Conservation (phyloP, 164 flowering plant species). For the Nymphaea colorata region DNA sequence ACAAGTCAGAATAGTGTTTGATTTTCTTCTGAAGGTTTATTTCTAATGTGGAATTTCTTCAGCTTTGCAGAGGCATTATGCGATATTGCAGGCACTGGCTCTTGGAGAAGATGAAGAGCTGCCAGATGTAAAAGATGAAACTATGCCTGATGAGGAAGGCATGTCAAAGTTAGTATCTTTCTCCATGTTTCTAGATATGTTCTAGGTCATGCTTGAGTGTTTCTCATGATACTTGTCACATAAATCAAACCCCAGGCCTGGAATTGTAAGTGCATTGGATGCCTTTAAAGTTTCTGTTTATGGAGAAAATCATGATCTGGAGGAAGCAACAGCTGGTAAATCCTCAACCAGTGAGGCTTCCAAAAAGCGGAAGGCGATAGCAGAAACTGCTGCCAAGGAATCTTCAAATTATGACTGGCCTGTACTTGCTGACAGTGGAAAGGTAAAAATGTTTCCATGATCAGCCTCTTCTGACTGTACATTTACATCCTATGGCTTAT, state of each 20-base stretch:
- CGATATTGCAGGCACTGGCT: slow-evolving; percentile 79
- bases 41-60: slow-evolving; percentile 1
- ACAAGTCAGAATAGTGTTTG: no score
- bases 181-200: neutral
- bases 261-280: slow-evolving; percentile 58
- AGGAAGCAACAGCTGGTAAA: slow-evolving; percentile 20
- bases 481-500: no score
- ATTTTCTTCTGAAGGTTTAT: neutral
- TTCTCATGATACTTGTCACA: no score
- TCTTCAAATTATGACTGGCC: slow-evolving; percentile 58
- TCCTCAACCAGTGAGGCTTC: slow-evolving; percentile 28
- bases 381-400: slow-evolving; percentile 47
- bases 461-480: neutral
- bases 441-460: slow-evolving; percentile 30
- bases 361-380: slow-evolving; percentile 58
- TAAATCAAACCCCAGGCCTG: slow-evolving; percentile 37
- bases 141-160: slow-evolving; percentile 95
- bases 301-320: slow-evolving; percentile 63
- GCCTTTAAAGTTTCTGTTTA: slow-evolving; percentile 77
- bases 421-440: slow-evolving; percentile 74
- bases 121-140: slow-evolving; percentile 80
- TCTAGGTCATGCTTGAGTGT: no score
- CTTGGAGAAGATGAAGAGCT: slow-evolving; percentile 67
- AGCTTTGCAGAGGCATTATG: slow-evolving; percentile 98
- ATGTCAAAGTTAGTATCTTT: slow-evolving; percentile 50